Evolutionary conservation across 352 stramenopile genomes (phyloP).

Genomic region (Phytophthora uliginosa): DNA sequence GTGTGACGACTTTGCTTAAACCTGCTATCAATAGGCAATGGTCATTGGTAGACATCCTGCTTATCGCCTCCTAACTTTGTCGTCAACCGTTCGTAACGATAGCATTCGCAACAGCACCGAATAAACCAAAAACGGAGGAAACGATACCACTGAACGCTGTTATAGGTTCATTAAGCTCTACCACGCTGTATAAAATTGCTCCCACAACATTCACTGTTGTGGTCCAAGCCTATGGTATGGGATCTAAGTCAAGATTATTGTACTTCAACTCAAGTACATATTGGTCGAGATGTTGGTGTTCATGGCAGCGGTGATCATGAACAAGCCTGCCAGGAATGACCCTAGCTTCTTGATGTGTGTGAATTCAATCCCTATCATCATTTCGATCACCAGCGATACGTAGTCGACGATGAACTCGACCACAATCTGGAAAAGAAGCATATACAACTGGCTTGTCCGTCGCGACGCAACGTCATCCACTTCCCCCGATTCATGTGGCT

Average conservation of each 20-base stretch:
- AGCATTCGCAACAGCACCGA: not conserved
- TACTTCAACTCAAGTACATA: slow-evolving; percentile 29
- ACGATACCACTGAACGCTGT: too few species aligned
- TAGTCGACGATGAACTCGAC: slow-evolving; percentile 27
- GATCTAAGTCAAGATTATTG: not conserved
- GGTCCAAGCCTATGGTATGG: too few species aligned
- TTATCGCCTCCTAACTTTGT: not conserved
- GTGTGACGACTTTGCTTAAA: not conserved
- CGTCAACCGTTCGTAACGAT: not conserved
- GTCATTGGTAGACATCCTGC: not conserved
- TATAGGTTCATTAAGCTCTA: too few species aligned
- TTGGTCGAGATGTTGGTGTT: slow-evolving; percentile 39
- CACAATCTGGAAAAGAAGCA: slow-evolving; percentile 18
- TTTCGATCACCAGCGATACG: slow-evolving; percentile 25
- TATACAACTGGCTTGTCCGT: slow-evolving; percentile 2
- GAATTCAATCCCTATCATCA: slow-evolving; percentile 27
- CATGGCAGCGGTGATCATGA: slow-evolving; percentile 20
- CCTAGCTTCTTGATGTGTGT: slow-evolving; percentile 14
- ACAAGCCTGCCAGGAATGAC: slow-evolving; percentile 29
- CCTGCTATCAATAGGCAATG: not conserved
- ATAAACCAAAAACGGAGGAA: too few species aligned
- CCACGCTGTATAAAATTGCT: too few species aligned
- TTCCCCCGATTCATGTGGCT: slow-evolving; percentile 2
- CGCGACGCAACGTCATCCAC: not conserved
- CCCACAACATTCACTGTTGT: too few species aligned